Conservation (phyloP, 345 rosid genomes). For the Aquilaria yunnanensis region DNA sequence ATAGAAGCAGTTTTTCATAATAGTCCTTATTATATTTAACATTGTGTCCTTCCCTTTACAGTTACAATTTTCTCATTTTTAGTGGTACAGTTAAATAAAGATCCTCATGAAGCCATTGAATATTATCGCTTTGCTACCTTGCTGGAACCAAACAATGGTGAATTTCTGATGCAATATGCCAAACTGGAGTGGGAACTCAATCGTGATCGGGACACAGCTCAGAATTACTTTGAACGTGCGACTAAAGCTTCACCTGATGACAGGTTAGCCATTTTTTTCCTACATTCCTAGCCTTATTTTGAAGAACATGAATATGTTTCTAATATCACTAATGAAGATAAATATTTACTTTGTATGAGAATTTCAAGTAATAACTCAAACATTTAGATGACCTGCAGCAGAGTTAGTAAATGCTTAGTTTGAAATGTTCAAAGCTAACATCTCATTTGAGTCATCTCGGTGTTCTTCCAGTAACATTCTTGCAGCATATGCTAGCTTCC, state of each 20-base stretch:
- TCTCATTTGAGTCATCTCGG: background rate
- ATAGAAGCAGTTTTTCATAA: background rate
- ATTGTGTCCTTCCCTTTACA: no score
- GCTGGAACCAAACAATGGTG: slow-evolving; percentile 56
- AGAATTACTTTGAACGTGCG: slow-evolving; percentile 51
- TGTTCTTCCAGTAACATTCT: slow-evolving; percentile 50
- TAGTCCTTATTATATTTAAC: background rate
- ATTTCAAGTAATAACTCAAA: no score
- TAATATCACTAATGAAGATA: background rate
- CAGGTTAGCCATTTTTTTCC: slow-evolving; percentile 33
- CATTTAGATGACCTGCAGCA: no score
- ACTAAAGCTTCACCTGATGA: slow-evolving; percentile 53
- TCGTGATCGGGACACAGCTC: slow-evolving; percentile 54
- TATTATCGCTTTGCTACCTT: slow-evolving; percentile 35
- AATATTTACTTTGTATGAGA: no score
- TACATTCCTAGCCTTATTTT: background rate
- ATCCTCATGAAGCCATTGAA: slow-evolving; percentile 33
- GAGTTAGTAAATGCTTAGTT: no score
- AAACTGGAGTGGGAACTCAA: slow-evolving; percentile 57
- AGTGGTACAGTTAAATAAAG: slow-evolving; percentile 38
- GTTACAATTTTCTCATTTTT: background rate
- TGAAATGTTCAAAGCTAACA: no score
- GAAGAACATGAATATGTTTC: background rate
- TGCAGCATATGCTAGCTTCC: slow-evolving; percentile 75
- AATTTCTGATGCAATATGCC: slow-evolving; percentile 55